Evolutionary conservation across 2,329 filamentous ascomycete genomes (phyloP).

Genomic region (Calonectria leucothoes): DNA sequence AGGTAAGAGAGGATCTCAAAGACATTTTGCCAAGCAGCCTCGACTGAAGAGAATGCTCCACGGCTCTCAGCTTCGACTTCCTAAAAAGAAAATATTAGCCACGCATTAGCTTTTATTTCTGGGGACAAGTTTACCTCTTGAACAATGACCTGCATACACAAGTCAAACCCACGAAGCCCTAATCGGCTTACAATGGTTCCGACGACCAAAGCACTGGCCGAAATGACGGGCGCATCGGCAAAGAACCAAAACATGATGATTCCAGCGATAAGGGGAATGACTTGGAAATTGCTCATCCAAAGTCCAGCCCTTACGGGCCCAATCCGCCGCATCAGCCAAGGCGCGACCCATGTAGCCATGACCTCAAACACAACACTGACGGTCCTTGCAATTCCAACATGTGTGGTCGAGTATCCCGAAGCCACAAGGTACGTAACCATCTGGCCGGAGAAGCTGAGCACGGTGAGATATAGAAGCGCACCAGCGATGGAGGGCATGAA

Average conservation of each 20-base stretch:
- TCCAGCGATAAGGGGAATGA: slow-evolving; percentile 60
- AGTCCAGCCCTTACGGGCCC: slow-evolving; percentile 71
- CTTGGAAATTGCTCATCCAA: slow-evolving; percentile 76
- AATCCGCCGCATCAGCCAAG: slow-evolving; percentile 62
- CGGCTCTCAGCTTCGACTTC: slow-evolving; percentile 63
- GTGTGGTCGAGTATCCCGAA: slow-evolving; percentile 58
- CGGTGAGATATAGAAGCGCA: slow-evolving; percentile 70
- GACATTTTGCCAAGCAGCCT: slow-evolving; percentile 73
- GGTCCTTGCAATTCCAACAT: slow-evolving; percentile 64
- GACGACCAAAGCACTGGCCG: slow-evolving; percentile 58
- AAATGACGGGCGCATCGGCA: slow-evolving; percentile 40
- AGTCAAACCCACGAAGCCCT: slow-evolving; percentile 70
- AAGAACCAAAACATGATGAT: slow-evolving; percentile 52
- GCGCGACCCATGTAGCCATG: slow-evolving; percentile 68
- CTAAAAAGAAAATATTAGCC: slow-evolving; percentile 43
- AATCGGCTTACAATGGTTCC: slow-evolving; percentile 66
- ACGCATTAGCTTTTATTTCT: not conserved
- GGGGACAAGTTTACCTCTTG: slow-evolving; percentile 60
- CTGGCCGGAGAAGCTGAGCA: slow-evolving; percentile 67
- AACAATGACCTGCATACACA: slow-evolving; percentile 68
- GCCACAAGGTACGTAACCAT: slow-evolving; percentile 72
- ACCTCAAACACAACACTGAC: slow-evolving; percentile 65
- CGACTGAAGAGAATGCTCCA: slow-evolving; percentile 74
- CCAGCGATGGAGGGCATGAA: slow-evolving; percentile 70
- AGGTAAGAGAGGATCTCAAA: slow-evolving; percentile 76